Percentiles rank a stretch among this genome's conserved stretches.
Evolutionary conservation across 169 alveolate species (phyloP).

Genomic region (Plasmodium vivax): DNA sequence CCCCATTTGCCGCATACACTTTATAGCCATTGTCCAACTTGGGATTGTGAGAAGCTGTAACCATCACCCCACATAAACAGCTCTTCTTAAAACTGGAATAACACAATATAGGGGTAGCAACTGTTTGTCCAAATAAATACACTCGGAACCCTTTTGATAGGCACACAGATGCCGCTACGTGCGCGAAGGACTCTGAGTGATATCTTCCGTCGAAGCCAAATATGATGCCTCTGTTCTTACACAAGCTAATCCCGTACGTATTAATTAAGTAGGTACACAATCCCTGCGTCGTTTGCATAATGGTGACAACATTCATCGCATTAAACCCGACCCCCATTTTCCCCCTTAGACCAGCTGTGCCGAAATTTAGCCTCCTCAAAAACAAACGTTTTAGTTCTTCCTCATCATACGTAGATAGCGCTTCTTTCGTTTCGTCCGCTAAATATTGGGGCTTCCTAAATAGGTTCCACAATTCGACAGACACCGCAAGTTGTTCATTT

Average conservation of each 20-base stretch:
- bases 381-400: constrained; percentile 30
- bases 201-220: constrained; percentile 89
- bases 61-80: constrained; percentile 86
- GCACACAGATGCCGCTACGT: constrained; percentile 88
- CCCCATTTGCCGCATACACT: constrained; percentile 88
- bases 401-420: constrained; percentile 20
- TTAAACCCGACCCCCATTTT: constrained; percentile 88
- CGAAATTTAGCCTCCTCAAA: constrained; percentile 75
- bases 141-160: constrained; percentile 82
- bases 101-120: constrained; percentile 88
- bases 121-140: constrained; percentile 78
- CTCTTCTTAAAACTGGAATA: constrained; percentile 78
- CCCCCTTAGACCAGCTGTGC: constrained; percentile 88
- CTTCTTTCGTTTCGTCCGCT: constrained; percentile 42
- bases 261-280: constrained; percentile 81
- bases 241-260: constrained; percentile 78
- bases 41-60: constrained; percentile 91
- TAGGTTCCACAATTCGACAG: constrained; percentile 31
- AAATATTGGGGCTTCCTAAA: constrained; percentile 59
- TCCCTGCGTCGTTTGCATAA: constrained; percentile 89
- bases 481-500: neutral
- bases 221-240: constrained; percentile 84
- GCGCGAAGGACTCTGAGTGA: constrained; percentile 87
- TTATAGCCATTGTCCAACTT: constrained; percentile 89
- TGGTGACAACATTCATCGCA: constrained; percentile 87